Evolutionary conservation across 176 grass and related monocot species (phyloP).

Genomic region (Miscanthus lutarioriparius): DNA sequence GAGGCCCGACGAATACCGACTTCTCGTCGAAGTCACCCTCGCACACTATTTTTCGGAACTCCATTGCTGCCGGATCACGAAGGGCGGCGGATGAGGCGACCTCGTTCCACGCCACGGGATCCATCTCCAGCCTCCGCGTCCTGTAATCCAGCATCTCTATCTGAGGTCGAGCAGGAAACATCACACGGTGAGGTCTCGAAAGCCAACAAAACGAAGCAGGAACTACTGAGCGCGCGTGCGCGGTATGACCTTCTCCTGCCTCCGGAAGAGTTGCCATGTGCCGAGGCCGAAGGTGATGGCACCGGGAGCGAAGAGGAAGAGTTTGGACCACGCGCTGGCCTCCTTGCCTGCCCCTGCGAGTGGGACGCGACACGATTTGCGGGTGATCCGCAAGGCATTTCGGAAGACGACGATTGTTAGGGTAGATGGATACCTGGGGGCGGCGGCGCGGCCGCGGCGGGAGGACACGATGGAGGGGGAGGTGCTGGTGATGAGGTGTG

Average conservation of each 20-base stretch:
- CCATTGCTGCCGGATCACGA: conserved; percentile 44
- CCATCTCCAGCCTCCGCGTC: conserved; percentile 77
- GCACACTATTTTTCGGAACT: conserved; percentile 76
- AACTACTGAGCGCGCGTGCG: background rate
- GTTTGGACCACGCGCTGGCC: conserved; percentile 66
- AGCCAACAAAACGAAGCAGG: background rate
- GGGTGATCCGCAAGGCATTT: conserved; percentile 33
- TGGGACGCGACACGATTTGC: conserved; percentile 15
- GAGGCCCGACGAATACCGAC: conserved; percentile 75
- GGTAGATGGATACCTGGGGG: conserved; percentile 40
- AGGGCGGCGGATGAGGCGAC: conserved; percentile 36
- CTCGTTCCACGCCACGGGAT: conserved; percentile 67
- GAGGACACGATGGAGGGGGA: background rate
- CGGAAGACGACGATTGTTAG: conserved; percentile 9
- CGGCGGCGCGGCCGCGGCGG: conserved; percentile 39
- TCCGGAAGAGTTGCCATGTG: conserved; percentile 92
- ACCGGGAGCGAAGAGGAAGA: conserved; percentile 88
- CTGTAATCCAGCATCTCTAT: conserved; percentile 97
- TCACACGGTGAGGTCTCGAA: conserved; percentile 6
- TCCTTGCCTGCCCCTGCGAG: conserved; percentile 61
- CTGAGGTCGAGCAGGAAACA: conserved; percentile 43
- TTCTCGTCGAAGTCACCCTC: conserved; percentile 81
- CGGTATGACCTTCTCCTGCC: conserved; percentile 79
- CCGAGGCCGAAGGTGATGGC: conserved; percentile 96
- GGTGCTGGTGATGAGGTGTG: conserved; percentile 20